Conservation (phyloP, 176 grass and related monocot genomes). For the Juncus inflexus region DNA sequence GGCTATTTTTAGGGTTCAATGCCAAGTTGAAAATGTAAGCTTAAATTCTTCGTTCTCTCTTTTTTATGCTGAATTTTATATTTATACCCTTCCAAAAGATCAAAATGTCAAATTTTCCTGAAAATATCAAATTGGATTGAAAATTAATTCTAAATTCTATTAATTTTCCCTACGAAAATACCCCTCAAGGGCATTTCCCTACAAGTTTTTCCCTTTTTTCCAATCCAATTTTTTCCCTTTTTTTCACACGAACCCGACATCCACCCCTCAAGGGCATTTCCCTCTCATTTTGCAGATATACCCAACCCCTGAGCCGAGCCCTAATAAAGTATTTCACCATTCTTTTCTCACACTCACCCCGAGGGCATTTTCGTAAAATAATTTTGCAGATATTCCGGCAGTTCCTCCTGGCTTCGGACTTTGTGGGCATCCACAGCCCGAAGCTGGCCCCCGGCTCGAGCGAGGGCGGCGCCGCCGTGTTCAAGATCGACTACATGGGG, state of each 20-base stretch:
- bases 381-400: conserved; percentile 58
- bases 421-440: conserved; percentile 84
- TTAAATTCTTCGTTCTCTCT: background rate
- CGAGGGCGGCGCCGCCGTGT: conserved; percentile 94
- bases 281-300: too few species aligned
- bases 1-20: conserved; percentile 70
- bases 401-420: conserved; percentile 57
- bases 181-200: too few species aligned
- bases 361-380: background rate
- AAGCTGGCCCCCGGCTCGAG: conserved; percentile 72
- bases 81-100: background rate
- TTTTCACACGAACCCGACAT: too few species aligned
- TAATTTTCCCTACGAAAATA: too few species aligned
- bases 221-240: too few species aligned
- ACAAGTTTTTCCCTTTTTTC: too few species aligned
- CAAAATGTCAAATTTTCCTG: background rate
- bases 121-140: background rate
- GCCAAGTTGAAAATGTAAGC: conserved; percentile 70
- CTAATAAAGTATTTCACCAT: too few species aligned
- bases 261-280: too few species aligned
- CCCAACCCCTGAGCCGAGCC: too few species aligned
- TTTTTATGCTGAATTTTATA: background rate
- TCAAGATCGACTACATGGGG: conserved; percentile 83
- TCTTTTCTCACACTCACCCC: too few species aligned
- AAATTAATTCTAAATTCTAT: background rate